Percentiles rank a stretch among this genome's conserved stretches.
These are phyloP conservation scores for Trifolium repens DNA, from an alignment of 306 rosid genomes.

Conservation along the genomic window DNA sequence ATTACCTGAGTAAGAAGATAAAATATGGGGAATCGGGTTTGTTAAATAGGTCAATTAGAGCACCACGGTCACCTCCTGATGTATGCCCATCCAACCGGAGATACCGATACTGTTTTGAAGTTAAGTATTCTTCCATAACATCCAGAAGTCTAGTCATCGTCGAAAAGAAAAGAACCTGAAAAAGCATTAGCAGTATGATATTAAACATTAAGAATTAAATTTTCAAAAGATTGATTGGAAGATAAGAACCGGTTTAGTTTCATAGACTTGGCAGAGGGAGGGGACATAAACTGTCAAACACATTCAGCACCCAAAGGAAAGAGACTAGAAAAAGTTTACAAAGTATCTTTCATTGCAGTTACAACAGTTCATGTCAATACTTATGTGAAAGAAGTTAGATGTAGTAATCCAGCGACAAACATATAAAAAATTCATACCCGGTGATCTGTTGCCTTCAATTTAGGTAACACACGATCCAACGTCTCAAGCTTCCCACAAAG, in stretches of 20 bases:
- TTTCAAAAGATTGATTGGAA: conserved; percentile 15
- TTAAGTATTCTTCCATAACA: conserved; percentile 99
- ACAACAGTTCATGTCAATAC: conserved; percentile 26
- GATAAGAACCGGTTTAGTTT: not conserved
- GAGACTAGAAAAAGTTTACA: conserved; percentile 5
- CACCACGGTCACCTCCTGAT: conserved; percentile 94
- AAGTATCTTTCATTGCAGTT: conserved; percentile 10
- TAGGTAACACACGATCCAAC: conserved; percentile 95
- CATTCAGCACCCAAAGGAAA: conserved; percentile 21
- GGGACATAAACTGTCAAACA: conserved; percentile 26
- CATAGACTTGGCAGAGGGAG: conserved; percentile 35
- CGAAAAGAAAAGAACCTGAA: conserved; percentile 98
- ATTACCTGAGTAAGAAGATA: conserved; percentile 93
- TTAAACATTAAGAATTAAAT: conserved; percentile 29
- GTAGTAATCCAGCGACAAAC: not conserved
- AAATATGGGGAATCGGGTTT: conserved; percentile 77
- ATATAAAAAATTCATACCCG: conserved; percentile 67
- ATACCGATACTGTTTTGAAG: conserved; percentile 77
- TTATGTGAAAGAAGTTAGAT: conserved; percentile 21
- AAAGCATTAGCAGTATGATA: conserved; percentile 26
- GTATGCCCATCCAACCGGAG: conserved; percentile 99
- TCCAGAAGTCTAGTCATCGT: conserved; percentile 99
- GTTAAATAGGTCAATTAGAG: conserved; percentile 87
- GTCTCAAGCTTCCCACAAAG: conserved; percentile 99
- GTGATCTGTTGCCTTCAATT: conserved; percentile 96